Evolutionary conservation across 768 basidiomycete genomes (phyloP), one percentile per base, ranked within the genome.

Genomic region (Russula sp.): DNA sequence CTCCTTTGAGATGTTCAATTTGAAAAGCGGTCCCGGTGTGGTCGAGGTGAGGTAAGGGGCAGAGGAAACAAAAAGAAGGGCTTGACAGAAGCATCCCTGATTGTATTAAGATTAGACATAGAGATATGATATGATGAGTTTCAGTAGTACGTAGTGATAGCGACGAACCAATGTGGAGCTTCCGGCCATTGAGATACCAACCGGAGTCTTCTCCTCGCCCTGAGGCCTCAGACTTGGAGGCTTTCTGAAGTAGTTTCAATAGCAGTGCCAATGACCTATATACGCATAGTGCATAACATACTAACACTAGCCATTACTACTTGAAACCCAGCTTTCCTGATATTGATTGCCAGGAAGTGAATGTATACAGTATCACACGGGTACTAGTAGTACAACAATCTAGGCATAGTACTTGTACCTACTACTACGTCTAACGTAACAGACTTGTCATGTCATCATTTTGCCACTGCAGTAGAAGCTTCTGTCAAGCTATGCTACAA

Each of bases 61-160:
- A 16, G 44, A 55, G 32, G 7, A 31, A 10, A 39, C 13, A 32
- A 31, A 32, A 37, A 37, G 18, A 42, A 50, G 8, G 4, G 16
- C 22, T 11, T 60, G 48, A 51, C 55, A 32, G 50, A 51, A 57
- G 49, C 18, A 37, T 44, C 39, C 31, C 6, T 56, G 39, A 22
- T 57, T 57, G 35, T 32, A 14, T 32, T 44, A 40, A 32, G 9
- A 22, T 34, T 50, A 18, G 40, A 55, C 34, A 55, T 48, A 37
- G 22, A 31, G 52, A 61, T 48, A n/a, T 45, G 31, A 48, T 48
- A 27, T 27, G 27, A 3, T 32, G 9, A 0, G 1, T 10, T 11
- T 27, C 10, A 13, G 39, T 42, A 45, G 44, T 51, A 42, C 59
- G 59, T 61, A 61, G 52, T 18, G 52, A 55, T 55, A 55, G 59